A percentile compares a stretch with the other conserved stretches of the same genome.
phyloP scores from a whole-genome alignment of 2,329 filamentous ascomycete genomes.

The Penicillium polonicum region DNA sequence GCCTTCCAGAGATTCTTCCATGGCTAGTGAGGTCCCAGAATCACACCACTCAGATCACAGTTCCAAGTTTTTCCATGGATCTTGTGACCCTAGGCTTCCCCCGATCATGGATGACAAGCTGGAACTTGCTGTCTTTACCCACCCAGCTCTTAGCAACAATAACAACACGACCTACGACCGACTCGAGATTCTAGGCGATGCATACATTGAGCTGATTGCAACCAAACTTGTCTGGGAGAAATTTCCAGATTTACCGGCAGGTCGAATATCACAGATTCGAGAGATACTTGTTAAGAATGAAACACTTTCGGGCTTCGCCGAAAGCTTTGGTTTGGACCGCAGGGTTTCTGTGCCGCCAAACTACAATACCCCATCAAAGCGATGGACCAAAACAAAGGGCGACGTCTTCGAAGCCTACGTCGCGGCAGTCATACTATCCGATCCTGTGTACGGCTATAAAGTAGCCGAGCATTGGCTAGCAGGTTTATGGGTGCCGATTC shows the following conservation, averaged over 20 bases:
- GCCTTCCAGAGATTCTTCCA: neutral
- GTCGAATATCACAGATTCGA: constrained; percentile 71
- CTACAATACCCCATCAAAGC: constrained; percentile 47
- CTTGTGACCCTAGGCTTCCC: constrained; percentile 49
- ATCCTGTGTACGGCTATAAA: constrained; percentile 61
- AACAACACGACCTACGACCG: constrained; percentile 64
- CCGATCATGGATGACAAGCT: constrained; percentile 59
- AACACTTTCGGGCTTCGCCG: constrained; percentile 68
- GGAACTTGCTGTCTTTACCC: constrained; percentile 65
- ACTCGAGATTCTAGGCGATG: constrained; percentile 86
- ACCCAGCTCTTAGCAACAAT: constrained; percentile 51
- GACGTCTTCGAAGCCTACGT: constrained; percentile 93
- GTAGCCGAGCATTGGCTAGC: constrained; percentile 70
- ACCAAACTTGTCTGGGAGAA: constrained; percentile 72
- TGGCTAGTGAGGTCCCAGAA: neutral
- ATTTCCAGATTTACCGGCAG: constrained; percentile 64
- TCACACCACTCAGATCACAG: neutral
- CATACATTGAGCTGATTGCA: constrained; percentile 75
- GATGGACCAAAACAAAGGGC: constrained; percentile 70
- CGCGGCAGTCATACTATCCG: constrained; percentile 70
- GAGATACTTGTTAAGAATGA: constrained; percentile 79
- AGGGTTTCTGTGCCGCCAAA: constrained; percentile 58
- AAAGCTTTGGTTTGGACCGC: constrained; percentile 68
- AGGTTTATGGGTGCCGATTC: constrained; percentile 67
- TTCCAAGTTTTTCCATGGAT: neutral